Conservation (phyloP, 164 flowering plant genomes). For the Tetrastigma voinierianum region DNA sequence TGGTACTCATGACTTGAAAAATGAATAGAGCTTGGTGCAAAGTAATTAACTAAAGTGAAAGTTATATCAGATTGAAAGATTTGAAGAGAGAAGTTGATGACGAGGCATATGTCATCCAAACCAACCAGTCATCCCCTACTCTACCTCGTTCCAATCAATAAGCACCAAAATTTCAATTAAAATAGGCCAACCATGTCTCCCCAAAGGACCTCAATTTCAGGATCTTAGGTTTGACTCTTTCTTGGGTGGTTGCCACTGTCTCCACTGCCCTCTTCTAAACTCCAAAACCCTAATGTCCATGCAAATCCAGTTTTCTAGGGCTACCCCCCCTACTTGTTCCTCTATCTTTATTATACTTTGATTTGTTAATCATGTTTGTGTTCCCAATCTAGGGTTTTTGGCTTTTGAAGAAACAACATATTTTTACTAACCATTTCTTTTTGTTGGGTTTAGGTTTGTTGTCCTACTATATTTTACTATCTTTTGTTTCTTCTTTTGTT, state of each 20-base stretch:
- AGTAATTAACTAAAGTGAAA: neutral
- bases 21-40: too few relatives aligned
- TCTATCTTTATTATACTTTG: neutral
- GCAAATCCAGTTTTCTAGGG: constrained; percentile 16
- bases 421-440: constrained; percentile 8
- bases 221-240: constrained; percentile 31
- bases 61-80: neutral
- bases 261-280: constrained; percentile 5
- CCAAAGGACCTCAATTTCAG: constrained; percentile 33
- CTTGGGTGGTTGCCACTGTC: neutral
- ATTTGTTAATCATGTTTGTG: constrained; percentile 3
- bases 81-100: too few relatives aligned
- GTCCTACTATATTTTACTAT: neutral
- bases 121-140: constrained; percentile 8
- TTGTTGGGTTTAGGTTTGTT: constrained; percentile 16
- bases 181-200: constrained; percentile 7
- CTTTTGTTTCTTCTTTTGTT: constrained; percentile 24
- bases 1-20: too few relatives aligned
- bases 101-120: neutral
- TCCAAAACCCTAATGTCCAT: constrained; percentile 13
- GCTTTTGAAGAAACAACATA: constrained; percentile 24
- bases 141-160: neutral
- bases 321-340: neutral
- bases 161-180: constrained; percentile 3
- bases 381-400: constrained; percentile 21